Evolutionary conservation across 2,329 filamentous ascomycete species (phyloP).

Genomic region (Septoria petroselini): DNA sequence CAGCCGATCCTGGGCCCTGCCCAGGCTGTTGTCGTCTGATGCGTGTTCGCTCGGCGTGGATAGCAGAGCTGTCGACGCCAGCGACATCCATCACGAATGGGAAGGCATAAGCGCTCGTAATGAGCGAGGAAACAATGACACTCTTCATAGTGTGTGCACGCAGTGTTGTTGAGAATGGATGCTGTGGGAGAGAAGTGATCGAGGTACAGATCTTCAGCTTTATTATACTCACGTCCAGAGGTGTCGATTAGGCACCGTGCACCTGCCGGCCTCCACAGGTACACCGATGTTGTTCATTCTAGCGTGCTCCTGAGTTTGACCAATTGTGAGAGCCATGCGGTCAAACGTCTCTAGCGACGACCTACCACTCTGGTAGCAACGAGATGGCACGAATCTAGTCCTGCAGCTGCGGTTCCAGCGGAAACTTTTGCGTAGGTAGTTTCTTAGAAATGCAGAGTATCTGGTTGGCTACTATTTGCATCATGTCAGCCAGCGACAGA

Average conservation of each 20-base stretch:
- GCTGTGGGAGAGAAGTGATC: not conserved
- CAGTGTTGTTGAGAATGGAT: not conserved
- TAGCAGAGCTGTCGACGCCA: conserved; percentile 38
- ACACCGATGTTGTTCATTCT: conserved; percentile 2
- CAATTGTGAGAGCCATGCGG: conserved; percentile 5
- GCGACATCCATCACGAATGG: conserved; percentile 41
- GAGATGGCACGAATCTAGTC: conserved; percentile 5
- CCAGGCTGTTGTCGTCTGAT: conserved; percentile 16
- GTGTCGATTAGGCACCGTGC: conserved; percentile 6
- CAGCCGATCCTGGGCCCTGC: conserved; percentile 30
- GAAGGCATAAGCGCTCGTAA: conserved; percentile 36
- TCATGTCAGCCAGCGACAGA: conserved; percentile 1
- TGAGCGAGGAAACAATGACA: conserved; percentile 23
- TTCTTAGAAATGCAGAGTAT: conserved; percentile 5
- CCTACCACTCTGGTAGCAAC: not conserved
- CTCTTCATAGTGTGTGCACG: conserved; percentile 28
- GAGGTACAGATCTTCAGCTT: conserved; percentile 6
- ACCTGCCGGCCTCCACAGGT: not conserved
- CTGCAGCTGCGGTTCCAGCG: too few relatives aligned
- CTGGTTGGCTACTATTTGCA: not conserved
- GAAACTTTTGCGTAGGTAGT: too few relatives aligned
- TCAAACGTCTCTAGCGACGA: conserved; percentile 4
- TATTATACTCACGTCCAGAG: conserved; percentile 1
- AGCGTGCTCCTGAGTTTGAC: not conserved
- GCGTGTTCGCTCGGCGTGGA: conserved; percentile 14